These are phyloP conservation scores for Stentor coeruleus DNA, from an alignment of 73 alveolate species.

Conservation along the genomic window DNA sequence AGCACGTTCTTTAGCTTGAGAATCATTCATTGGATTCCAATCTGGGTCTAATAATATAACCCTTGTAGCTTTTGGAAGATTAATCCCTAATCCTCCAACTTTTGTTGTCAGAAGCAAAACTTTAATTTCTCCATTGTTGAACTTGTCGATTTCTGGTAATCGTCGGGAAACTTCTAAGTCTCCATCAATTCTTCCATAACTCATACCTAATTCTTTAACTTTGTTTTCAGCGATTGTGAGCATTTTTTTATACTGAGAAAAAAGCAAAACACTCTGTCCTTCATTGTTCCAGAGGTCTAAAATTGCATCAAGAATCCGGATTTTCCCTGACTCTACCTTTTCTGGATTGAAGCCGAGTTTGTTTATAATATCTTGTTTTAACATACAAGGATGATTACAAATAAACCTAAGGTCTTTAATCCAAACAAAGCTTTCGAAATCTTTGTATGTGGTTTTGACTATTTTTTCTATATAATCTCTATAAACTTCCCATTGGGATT, in stretches of 20 bases:
- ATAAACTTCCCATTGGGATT: constrained; percentile 68
- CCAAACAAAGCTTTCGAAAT: not conserved
- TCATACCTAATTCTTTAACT: constrained; percentile 65
- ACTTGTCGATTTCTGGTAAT: not conserved
- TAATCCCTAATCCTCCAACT: constrained; percentile 99
- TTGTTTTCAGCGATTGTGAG: constrained; percentile 31
- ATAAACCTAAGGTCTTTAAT: constrained; percentile 40
- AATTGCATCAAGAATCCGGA: constrained; percentile 48
- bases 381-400: constrained; percentile 42
- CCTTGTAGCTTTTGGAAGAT: constrained; percentile 96
- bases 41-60: constrained; percentile 99
- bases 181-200: constrained; percentile 77
- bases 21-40: constrained; percentile 98
- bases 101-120: constrained; percentile 66
- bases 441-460: constrained; percentile 33
- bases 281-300: constrained; percentile 31
- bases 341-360: not conserved
- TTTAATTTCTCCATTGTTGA: not conserved
- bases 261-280: constrained; percentile 51
- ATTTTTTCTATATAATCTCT: constrained; percentile 54
- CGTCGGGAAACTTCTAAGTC: constrained; percentile 66
- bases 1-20: constrained; percentile 99
- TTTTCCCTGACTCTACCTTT: constrained; percentile 33
- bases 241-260: constrained; percentile 61
- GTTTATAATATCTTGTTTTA: constrained; percentile 2